A percentile compares a stretch with the other conserved stretches of the same genome.
Conservation (phyloP, 805 yeast species). For the Monosporozyma aerobia region DNA sequence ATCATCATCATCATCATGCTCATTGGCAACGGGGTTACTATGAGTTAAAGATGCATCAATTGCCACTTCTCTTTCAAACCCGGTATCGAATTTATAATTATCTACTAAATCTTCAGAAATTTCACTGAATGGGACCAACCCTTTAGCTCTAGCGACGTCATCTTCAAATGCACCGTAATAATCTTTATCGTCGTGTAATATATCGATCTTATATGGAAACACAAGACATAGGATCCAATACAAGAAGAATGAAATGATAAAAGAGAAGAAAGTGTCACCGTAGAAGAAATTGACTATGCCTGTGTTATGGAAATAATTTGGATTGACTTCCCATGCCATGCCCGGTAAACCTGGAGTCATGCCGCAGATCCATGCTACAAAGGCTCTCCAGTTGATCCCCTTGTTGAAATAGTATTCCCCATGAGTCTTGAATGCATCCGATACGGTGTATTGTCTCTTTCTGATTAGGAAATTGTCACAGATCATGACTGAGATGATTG, state of each 20-base stretch:
- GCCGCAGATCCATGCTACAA: conserved; percentile 29
- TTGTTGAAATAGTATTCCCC: conserved; percentile 32
- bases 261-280: conserved; percentile 38
- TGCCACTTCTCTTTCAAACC: not conserved
- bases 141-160: conserved; percentile 28
- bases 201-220: conserved; percentile 32
- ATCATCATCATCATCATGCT: not conserved
- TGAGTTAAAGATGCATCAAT: not conserved
- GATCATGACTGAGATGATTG: conserved; percentile 32
- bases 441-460: conserved; percentile 30
- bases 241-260: conserved; percentile 31
- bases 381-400: conserved; percentile 35
- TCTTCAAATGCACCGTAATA: conserved; percentile 32
- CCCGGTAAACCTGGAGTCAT: conserved; percentile 46
- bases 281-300: conserved; percentile 38
- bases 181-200: conserved; percentile 34
- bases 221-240: conserved; percentile 30
- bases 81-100: conserved; percentile 1
- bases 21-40: not conserved
- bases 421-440: conserved; percentile 19
- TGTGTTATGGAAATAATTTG: conserved; percentile 17
- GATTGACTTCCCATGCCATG: conserved; percentile 30
- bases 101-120: conserved; percentile 19
- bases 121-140: conserved; percentile 29
- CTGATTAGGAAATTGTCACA: conserved; percentile 35